phyloP scores from a whole-genome alignment of 2,329 filamentous ascomycete genomes.

The Curvularia hawaiiensis region DNA sequence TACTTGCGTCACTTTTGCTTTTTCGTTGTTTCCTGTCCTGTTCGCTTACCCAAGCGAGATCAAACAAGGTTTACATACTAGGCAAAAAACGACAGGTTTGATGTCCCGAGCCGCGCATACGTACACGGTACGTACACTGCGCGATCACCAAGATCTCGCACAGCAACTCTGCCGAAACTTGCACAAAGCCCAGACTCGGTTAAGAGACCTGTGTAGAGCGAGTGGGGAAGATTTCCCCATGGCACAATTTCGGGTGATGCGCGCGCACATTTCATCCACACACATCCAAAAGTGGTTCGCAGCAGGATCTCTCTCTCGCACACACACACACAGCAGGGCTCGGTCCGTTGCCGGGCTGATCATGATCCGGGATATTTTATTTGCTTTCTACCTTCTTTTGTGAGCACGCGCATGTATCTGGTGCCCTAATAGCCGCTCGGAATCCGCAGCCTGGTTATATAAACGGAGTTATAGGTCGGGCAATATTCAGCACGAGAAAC shows the following conservation, averaged over 20 bases:
- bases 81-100: not conserved
- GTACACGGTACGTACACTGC: not conserved
- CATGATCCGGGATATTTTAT: not conserved
- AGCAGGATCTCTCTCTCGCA: not conserved
- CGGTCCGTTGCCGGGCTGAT: slow-evolving; percentile 16
- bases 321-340: not conserved
- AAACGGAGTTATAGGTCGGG: not conserved
- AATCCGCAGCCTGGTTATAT: not conserved
- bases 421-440: not conserved
- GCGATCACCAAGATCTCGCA: too few relatives aligned
- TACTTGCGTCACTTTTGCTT: not conserved
- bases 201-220: not conserved
- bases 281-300: not conserved
- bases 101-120: not conserved
- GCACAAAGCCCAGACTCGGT: not conserved
- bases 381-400: not conserved
- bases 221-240: not conserved
- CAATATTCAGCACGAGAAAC: not conserved
- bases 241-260: not conserved
- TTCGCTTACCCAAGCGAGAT: not conserved
- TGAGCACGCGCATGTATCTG: not conserved
- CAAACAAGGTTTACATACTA: not conserved
- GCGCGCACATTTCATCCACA: not conserved
- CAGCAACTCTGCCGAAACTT: not conserved
- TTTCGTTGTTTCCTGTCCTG: not conserved